These are phyloP conservation scores for Lagenidium giganteum DNA, from an alignment of 352 stramenopile genomes.

Conservation along the genomic window DNA sequence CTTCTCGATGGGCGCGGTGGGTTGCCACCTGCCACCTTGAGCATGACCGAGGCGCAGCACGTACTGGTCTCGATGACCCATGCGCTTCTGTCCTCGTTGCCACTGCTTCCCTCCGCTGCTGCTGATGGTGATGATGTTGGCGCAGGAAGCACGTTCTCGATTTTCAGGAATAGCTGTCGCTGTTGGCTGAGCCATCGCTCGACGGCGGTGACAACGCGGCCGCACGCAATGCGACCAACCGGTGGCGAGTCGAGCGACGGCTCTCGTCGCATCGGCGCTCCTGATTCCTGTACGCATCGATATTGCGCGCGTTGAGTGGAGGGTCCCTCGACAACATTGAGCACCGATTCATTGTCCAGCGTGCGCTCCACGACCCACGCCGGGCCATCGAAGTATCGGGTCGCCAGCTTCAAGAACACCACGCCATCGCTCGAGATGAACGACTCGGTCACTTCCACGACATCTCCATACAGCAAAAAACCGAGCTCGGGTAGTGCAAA, in stretches of 20 bases:
- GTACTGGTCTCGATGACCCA: conserved; percentile 68
- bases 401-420: conserved; percentile 42
- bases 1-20: too few species aligned
- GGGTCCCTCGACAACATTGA: conserved; percentile 40
- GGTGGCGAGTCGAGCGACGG: conserved; percentile 35
- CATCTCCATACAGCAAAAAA: conserved; percentile 54
- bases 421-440: conserved; percentile 29
- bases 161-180: conserved; percentile 44
- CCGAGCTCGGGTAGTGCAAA: conserved; percentile 42
- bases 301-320: conserved; percentile 24
- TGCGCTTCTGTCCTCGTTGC: too few species aligned
- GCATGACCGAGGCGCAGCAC: conserved; percentile 54
- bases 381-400: conserved; percentile 44
- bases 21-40: conserved; percentile 34
- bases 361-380: conserved; percentile 61
- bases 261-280: conserved; percentile 37
- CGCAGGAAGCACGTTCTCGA: too few species aligned
- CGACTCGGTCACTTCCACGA: conserved; percentile 43
- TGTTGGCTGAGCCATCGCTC: conserved; percentile 39
- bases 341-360: conserved; percentile 55
- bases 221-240: conserved; percentile 39
- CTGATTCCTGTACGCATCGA: conserved; percentile 54
- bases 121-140: too few species aligned
- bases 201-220: conserved; percentile 29
- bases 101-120: too few species aligned